These are phyloP conservation scores for Bathelium albidoporum DNA, from an alignment of 495 filamentous ascomycete species.

Conservation along the genomic window DNA sequence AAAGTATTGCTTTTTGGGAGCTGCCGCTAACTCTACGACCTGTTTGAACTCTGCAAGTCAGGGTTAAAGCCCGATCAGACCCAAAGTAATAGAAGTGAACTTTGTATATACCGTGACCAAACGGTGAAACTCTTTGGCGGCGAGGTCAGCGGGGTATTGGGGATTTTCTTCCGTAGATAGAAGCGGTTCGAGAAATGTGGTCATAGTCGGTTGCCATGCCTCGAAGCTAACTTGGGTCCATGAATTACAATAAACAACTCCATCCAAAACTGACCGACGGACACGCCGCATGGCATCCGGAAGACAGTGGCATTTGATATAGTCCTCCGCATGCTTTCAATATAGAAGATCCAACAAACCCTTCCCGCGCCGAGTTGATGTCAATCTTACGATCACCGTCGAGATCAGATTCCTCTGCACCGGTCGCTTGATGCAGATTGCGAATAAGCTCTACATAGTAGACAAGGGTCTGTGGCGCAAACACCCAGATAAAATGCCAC, in stretches of 20 bases:
- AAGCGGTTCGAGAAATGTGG: neutral
- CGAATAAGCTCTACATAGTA: no score
- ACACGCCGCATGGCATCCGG: neutral
- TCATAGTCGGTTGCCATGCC: neutral
- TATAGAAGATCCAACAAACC: no score
- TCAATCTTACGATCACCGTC: no score
- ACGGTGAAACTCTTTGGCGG: neutral
- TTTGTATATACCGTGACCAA: neutral
- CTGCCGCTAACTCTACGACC: neutral
- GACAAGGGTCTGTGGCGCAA: no score
- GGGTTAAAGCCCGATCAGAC: neutral
- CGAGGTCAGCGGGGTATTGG: neutral
- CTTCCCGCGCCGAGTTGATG: no score
- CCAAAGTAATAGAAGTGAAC: neutral
- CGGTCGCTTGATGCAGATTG: no score
- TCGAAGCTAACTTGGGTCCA: neutral
- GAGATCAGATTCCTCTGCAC: no score
- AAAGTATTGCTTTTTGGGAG: neutral
- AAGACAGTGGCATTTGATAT: no score
- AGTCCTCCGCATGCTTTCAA: no score
- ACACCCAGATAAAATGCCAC: no score
- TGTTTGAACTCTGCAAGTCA: neutral
- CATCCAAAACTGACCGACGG: neutral
- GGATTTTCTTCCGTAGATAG: neutral
- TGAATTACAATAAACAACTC: neutral